Base-by-base conservation (phyloP, 2,329 filamentous ascomycete genomes). In the Aspergillus flavus region DNA sequence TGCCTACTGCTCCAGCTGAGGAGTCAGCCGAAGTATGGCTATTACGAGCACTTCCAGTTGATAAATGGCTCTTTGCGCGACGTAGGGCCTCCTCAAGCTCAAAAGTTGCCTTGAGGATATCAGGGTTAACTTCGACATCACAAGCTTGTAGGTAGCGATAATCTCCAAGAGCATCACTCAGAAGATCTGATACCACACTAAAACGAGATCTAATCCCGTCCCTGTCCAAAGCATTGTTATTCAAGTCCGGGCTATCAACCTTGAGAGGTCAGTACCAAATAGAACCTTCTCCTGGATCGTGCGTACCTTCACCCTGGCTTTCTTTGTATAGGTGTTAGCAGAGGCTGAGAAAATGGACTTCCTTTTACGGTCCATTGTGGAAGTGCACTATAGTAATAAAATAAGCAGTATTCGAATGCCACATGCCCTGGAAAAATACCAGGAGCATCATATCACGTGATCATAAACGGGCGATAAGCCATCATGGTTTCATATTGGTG, bases 341-440 rank as follows among this genome's bases (percentile, higher is more conserved):
- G 57, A n/a, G 23, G 41, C 54, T 7, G 63, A 55, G 36, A 68
- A 67, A 1, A 61, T 58, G 6, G 65, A 63, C 39, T 69, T 66
- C 39, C 74, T 69, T 63, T 76, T 76, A 23, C 62, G 64, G 53
- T 65, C 67, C 74, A 76, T 76, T 56, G 62, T 64, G 55, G 68
- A 26, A 21, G 21, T 7, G n/a, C 10, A 34, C 14, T 23, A n/a
- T 7, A 41, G 46, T 2, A 58, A 9, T 26, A 28, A 16, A 26
- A 12, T 12, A 16, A 10, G 6, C n/a, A 16, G 34, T 14, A 6
- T 36, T 32, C 9, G 26, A 30, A 32, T 16, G 6, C 30, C 41
- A 32, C 28, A 30, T 58, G 28, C 2, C 3, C 9, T 19, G 11
- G 14, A 30, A 23, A 19, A 19, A 6, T 21, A 21, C 23, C 23